These are phyloP conservation scores for Lentithecium fluviatile DNA, from an alignment of 495 filamentous ascomycete species.

Conservation along the genomic window DNA sequence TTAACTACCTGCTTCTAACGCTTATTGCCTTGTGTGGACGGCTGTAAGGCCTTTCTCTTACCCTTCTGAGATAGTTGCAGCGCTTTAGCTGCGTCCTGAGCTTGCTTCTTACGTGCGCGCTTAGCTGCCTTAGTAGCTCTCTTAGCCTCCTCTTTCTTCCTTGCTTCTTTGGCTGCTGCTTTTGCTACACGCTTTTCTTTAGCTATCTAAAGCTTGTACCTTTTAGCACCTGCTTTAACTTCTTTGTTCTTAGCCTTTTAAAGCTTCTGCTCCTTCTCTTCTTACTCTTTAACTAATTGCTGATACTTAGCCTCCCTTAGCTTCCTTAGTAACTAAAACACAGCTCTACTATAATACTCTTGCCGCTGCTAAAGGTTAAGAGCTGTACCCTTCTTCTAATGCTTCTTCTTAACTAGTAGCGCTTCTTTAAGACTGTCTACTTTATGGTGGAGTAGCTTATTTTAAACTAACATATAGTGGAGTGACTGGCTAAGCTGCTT, in stretches of 20 bases:
- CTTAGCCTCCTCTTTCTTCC: too few species aligned
- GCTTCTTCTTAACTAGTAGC: not conserved
- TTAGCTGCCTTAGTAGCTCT: too few species aligned
- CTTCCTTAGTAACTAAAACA: not conserved
- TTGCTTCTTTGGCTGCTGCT: too few species aligned
- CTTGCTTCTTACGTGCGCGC: too few species aligned
- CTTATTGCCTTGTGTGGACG: too few species aligned
- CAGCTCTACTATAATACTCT: not conserved
- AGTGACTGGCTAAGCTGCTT: not conserved
- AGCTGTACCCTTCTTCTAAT: not conserved
- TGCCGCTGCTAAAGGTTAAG: not conserved
- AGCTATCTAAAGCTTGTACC: too few species aligned
- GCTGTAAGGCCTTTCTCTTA: too few species aligned
- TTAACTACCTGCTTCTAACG: too few species aligned
- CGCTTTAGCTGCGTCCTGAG: too few species aligned
- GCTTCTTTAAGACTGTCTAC: not conserved
- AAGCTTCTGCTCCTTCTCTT: not conserved
- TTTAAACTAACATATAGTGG: not conserved
- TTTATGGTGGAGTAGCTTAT: not conserved
- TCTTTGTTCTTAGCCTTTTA: not conserved
- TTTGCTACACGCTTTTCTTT: too few species aligned
- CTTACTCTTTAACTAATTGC: not conserved
- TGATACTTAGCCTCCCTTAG: not conserved
- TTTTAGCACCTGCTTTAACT: not conserved
- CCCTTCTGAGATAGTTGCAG: too few species aligned